A percentile compares a stretch with the other conserved stretches of the same genome.
Evolutionary conservation across 2,329 filamentous ascomycete species (phyloP).

Genomic region (Penicillium paneum): DNA sequence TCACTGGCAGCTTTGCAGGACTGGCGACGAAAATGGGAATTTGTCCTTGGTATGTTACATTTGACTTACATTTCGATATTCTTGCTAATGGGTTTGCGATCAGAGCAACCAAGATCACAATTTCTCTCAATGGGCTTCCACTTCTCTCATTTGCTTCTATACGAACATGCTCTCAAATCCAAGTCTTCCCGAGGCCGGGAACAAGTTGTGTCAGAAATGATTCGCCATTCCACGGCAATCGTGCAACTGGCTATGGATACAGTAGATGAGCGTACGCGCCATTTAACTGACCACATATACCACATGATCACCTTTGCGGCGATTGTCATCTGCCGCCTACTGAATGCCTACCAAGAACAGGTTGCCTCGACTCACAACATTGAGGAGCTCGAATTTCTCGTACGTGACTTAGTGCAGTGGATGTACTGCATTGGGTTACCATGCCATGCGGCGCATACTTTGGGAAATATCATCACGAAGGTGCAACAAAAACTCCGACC

Average conservation of each 20-base stretch:
- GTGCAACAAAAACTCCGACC: slow-evolving; percentile 36
- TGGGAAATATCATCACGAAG: slow-evolving; percentile 39
- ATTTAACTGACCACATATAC: slow-evolving; percentile 49
- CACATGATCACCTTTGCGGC: slow-evolving; percentile 49
- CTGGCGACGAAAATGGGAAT: slow-evolving; percentile 43
- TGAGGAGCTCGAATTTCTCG: slow-evolving; percentile 32
- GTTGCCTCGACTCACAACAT: slow-evolving; percentile 32
- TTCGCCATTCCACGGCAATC: slow-evolving; percentile 40
- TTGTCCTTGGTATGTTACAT: slow-evolving; percentile 34
- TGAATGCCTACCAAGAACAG: slow-evolving; percentile 39
- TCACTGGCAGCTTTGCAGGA: slow-evolving; percentile 34
- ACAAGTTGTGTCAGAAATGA: slow-evolving; percentile 42
- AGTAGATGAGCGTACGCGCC: slow-evolving; percentile 44
- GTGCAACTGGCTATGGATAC: slow-evolving; percentile 45
- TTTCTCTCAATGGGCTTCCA: slow-evolving; percentile 49
- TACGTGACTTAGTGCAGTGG: slow-evolving; percentile 39
- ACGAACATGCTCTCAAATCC: slow-evolving; percentile 36
- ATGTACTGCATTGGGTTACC: slow-evolving; percentile 43
- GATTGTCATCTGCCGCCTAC: slow-evolving; percentile 31
- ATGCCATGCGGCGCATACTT: slow-evolving; percentile 43
- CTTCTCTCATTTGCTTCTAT: slow-evolving; percentile 45
- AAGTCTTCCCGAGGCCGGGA: slow-evolving; percentile 37
- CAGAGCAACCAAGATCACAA: slow-evolving; percentile 40
- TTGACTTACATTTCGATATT: not conserved
- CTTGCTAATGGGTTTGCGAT: not conserved